phyloP scores from a whole-genome alignment of 306 rosid species.

The Prunus mongolica region DNA sequence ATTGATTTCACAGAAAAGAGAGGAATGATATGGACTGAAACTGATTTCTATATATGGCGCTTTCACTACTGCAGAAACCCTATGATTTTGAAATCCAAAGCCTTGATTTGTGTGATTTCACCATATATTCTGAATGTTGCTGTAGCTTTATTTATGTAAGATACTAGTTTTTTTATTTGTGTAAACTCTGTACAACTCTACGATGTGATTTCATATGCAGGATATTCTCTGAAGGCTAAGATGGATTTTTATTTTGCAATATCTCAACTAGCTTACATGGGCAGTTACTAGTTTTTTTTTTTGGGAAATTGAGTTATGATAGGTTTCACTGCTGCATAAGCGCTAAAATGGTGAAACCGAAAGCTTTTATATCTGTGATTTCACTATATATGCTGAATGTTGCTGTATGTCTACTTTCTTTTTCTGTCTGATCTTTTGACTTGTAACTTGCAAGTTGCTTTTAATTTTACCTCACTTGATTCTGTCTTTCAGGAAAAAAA shows the following conservation, averaged over 20 bases:
- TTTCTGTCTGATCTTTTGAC: not conserved
- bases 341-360: not conserved
- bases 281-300: not conserved
- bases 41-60: no score
- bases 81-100: not conserved
- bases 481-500: not conserved
- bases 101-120: not conserved
- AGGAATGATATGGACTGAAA: no score
- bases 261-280: not conserved
- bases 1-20: not conserved
- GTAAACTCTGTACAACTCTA: not conserved
- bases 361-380: not conserved
- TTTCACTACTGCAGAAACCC: not conserved
- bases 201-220: not conserved
- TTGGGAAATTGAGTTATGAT: not conserved
- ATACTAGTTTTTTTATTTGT: not conserved
- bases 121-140: not conserved
- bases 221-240: not conserved
- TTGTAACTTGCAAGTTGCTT: not conserved
- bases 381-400: not conserved
- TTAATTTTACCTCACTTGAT: not conserved
- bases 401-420: not conserved
- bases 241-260: not conserved
- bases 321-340: not conserved
- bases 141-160: not conserved